Conservation (phyloP, 495 filamentous ascomycete species). For the Aspergillus nanangensis region DNA sequence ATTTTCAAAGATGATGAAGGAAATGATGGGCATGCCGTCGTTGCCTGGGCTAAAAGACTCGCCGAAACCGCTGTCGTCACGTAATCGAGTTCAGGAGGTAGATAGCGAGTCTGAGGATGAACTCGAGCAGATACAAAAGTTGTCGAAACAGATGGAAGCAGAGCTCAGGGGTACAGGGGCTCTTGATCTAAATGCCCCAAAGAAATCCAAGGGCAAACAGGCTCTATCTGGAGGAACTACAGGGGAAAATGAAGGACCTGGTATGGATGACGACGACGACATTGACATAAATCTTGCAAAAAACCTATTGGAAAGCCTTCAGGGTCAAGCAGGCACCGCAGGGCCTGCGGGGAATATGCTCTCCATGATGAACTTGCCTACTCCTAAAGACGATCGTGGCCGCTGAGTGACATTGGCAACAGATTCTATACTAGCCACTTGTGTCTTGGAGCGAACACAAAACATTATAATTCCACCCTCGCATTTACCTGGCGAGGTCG, state of each 20-base stretch:
- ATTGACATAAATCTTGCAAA: slow-evolving; percentile 84
- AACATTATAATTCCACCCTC: too few species aligned
- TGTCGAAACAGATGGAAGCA: slow-evolving; percentile 73
- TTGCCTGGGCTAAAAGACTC: slow-evolving; percentile 20
- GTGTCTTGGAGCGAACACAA: too few species aligned
- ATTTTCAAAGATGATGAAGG: slow-evolving; percentile 82
- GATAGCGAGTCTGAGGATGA: slow-evolving; percentile 53
- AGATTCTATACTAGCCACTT: too few species aligned
- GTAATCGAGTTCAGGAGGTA: slow-evolving; percentile 41
- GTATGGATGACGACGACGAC: slow-evolving; percentile 53
- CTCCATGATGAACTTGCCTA: slow-evolving; percentile 72
- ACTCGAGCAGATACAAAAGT: slow-evolving; percentile 61
- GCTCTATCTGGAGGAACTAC: slow-evolving; percentile 12
- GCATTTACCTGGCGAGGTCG: too few species aligned
- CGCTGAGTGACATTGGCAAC: slow-evolving; percentile 6
- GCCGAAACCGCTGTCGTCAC: slow-evolving; percentile 17
- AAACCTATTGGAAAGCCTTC: slow-evolving; percentile 89
- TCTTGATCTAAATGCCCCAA: slow-evolving; percentile 53
- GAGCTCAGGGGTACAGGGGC: slow-evolving; percentile 78
- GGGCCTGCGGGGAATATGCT: slow-evolving; percentile 85
- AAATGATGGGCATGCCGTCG: slow-evolving; percentile 84
- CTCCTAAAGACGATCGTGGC: slow-evolving; percentile 69
- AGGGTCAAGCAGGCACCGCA: slow-evolving; percentile 76
- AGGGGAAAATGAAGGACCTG: slow-evolving; percentile 11
- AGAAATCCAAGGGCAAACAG: slow-evolving; percentile 14